These are phyloP conservation scores for Scheffersomyces segobiensis DNA, from an alignment of 1,139 yeast genomes.

Conservation along the genomic window DNA sequence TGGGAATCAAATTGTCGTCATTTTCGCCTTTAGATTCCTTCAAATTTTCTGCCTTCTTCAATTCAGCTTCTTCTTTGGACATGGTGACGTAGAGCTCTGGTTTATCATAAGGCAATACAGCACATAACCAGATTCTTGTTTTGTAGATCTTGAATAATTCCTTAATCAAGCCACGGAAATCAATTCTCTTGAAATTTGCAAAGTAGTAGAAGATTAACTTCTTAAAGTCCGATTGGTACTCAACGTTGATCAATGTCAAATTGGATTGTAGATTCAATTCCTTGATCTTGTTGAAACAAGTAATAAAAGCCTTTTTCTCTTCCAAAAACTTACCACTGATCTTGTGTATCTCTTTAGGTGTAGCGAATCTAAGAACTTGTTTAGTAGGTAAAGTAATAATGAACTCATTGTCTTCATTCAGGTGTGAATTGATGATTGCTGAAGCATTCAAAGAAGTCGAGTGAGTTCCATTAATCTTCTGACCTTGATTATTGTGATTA, in stretches of 20 bases:
- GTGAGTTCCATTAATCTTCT: slow-evolving; percentile 37
- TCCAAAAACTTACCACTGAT: slow-evolving; percentile 46
- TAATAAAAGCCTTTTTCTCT: slow-evolving; percentile 48
- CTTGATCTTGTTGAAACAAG: slow-evolving; percentile 46
- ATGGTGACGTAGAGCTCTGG: slow-evolving; percentile 29
- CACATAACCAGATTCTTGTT: slow-evolving; percentile 97
- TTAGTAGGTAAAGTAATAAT: slow-evolving; percentile 50
- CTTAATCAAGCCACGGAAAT: slow-evolving; percentile 87
- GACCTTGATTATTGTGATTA: slow-evolving; percentile 11
- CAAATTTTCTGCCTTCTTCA: background rate
- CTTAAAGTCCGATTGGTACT: slow-evolving; percentile 93
- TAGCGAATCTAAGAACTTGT: slow-evolving; percentile 50
- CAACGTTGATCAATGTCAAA: slow-evolving; percentile 61
- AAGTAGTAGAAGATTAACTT: slow-evolving; percentile 88
- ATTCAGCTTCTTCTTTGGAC: slow-evolving; percentile 6
- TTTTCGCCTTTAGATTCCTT: slow-evolving; percentile 5
- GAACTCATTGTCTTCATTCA: slow-evolving; percentile 45
- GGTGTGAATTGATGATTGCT: slow-evolving; percentile 39
- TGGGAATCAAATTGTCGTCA: slow-evolving; percentile 25
- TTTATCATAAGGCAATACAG: slow-evolving; percentile 53
- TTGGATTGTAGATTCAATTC: slow-evolving; percentile 41
- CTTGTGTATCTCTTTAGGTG: slow-evolving; percentile 48
- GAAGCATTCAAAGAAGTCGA: slow-evolving; percentile 40
- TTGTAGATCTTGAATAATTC: slow-evolving; percentile 91
- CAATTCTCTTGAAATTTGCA: slow-evolving; percentile 78